These are phyloP conservation scores for Nectriaceae sp. DNA, from an alignment of 2,329 filamentous ascomycete species.

Conservation along the genomic window DNA sequence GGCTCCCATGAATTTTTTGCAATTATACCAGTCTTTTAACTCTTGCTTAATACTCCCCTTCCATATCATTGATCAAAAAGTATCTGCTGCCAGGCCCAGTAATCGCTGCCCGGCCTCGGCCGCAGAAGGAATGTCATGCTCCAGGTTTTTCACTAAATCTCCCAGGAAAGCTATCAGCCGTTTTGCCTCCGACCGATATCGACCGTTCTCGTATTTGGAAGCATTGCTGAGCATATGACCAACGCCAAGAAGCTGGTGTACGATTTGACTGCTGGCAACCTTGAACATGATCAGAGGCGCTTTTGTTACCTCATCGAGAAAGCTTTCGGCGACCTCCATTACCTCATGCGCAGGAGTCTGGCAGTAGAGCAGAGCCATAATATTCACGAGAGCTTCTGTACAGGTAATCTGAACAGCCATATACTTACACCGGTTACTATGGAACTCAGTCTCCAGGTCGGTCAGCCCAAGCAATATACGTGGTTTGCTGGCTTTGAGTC, in stretches of 20 bases:
- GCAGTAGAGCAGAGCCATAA: neutral
- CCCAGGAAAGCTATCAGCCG: neutral
- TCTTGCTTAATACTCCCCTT: no score
- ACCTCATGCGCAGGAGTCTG: neutral
- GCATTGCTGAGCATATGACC: neutral
- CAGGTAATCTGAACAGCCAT: neutral
- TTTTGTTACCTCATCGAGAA: neutral
- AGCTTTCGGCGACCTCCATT: neutral
- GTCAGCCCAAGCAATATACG: neutral
- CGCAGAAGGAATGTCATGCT: neutral
- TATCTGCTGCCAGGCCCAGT: neutral
- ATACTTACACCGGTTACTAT: neutral
- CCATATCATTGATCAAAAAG: neutral
- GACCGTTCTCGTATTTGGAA: neutral
- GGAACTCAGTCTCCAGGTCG: neutral
- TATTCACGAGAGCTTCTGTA: neutral
- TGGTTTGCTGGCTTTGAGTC: neutral
- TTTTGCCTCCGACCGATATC: neutral
- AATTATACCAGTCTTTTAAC: no score
- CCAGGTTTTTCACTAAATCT: neutral
- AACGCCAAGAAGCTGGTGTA: neutral
- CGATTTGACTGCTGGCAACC: neutral
- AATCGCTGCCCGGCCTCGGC: neutral
- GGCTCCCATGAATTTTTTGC: no score
- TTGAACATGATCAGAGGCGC: neutral